Evolutionary conservation across 805 yeast genomes (phyloP), one percentile per base, ranked within the genome.

Genomic region (Metschnikowia santaceciliae): DNA sequence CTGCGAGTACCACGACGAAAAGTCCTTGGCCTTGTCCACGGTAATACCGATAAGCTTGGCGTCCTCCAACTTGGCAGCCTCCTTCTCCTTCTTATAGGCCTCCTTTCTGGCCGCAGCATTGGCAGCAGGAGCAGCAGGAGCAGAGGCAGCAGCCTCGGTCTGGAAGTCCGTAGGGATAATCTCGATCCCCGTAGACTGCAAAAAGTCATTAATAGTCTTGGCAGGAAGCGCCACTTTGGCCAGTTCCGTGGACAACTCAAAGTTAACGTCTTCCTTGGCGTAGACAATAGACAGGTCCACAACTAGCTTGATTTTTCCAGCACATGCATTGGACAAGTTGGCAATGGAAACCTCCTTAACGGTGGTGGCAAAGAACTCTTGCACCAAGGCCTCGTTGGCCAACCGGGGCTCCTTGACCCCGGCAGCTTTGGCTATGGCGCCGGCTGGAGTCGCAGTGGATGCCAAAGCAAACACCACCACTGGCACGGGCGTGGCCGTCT

Each of bases 1-100:
- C 77, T 94, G 99, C 63, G 91, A 91, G 76, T 94, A 94, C 99
- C 99, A 94, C 48, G 90, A 83, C 55, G 99, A 84, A 78, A 94
- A 94, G 68, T 94, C 99, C 63, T 82, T 77, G 56, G 83, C 81
- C 74, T 94, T 94, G 71, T 90, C 96, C 47, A 88, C 96, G 42
- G 98, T 94, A 68, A 94, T 92, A 71, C 99, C 99, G 60, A 94
- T 88, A 63, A 91, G 75, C 64, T 92, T 90, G 46, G 96, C 94
- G 65, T 88, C 96, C 53, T 83, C 90, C 60, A 86, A 69, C 56
- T 81, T 80, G 47, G 88, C 86, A 14, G 70, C 70, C 43, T 62
- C 68, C 54, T 74, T 74, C 47, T 71, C 75, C 55, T 65, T 64
- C 57, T 70, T 72, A 42, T 58, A 48, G 8, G 66, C 65, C 42